Base-by-base conservation (phyloP, 2,329 filamentous ascomycete genomes). In the Westerdykella sp. region DNA sequence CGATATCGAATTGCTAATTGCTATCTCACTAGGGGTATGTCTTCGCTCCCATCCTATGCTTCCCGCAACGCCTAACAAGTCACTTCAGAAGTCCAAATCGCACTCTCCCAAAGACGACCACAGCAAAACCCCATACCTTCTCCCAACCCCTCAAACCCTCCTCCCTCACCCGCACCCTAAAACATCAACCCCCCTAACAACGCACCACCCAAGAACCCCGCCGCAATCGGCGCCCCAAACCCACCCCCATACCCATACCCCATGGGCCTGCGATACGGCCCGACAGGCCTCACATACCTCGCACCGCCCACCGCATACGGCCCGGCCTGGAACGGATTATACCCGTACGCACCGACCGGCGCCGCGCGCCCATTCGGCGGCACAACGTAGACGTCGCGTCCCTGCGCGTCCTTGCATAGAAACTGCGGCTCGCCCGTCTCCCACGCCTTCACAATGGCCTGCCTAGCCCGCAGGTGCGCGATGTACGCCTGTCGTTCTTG, bases 361-460 rank as follows among this genome's bases (percentile, higher is more conserved):
- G 50, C 52, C 12, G 46, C 48, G 1, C 54, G 48, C 0, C 66
- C 69, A 21, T 64, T 62, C 2, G 77, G 77, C 7, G 78, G 77
- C 52, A 79, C 74, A 28, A 82, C 71, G 58, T 77, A 83, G n/a
- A 81, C 66, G 42, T 80, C 74, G 32, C 69, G 67, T 1, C 78
- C 76, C 25, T 77, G 61, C 10, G 57, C 55, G 55, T 81, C 77
- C 48, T 73, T 74, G 31, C 77, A 74, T 0, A 82, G 50, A 11
- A 74, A 67, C 48, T 80, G 77, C 12, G 78, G 77, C 55, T 78
- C 62, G 1, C 77, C 77, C 0, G 77, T 79, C 49, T 74, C 56
- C 46, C 74, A 65, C 1, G 78, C 77, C 12, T 63, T 63, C 7
- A 66, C 55, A 69, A 81, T 75, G 1, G 74, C 76, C 5, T 69